A percentile compares a stretch with the other conserved stretches of the same genome.
phyloP scores from a whole-genome alignment of 1,284 basidiomycete species.

The Retiboletus flavoniger region DNA sequence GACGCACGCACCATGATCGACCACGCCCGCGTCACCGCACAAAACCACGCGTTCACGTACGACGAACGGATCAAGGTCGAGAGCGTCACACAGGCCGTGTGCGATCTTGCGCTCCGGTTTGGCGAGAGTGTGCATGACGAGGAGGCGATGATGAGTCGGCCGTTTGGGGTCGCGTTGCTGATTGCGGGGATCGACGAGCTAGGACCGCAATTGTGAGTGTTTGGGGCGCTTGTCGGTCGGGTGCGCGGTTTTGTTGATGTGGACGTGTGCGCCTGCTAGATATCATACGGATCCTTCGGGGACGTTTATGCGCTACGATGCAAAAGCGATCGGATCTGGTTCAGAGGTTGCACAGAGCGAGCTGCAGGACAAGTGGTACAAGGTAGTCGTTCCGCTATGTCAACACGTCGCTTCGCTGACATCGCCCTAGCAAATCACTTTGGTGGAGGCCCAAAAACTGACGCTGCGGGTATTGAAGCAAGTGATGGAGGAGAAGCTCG shows the following conservation, averaged over 20 bases:
- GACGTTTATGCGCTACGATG: constrained; percentile 95
- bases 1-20: constrained; percentile 99
- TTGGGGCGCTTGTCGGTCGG: too few relatives aligned
- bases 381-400: constrained; percentile 49
- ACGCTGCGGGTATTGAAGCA: constrained; percentile 93
- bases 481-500: constrained; percentile 92
- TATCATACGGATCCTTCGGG: constrained; percentile 99
- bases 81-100: constrained; percentile 96
- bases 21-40: constrained; percentile 94
- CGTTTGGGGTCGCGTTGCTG: constrained; percentile 96
- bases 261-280: constrained; percentile 40
- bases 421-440: constrained; percentile 77
- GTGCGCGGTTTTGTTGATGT: too few relatives aligned
- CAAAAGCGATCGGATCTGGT: constrained; percentile 98
- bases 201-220: constrained; percentile 86
- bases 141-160: constrained; percentile 98
- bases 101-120: constrained; percentile 95
- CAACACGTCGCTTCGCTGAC: background rate
- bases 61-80: constrained; percentile 97
- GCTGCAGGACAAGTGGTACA: constrained; percentile 97
- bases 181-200: constrained; percentile 97
- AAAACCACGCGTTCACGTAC: constrained; percentile 97
- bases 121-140: constrained; percentile 99
- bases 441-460: constrained; percentile 85
- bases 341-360: constrained; percentile 98